phyloP scores from a whole-genome alignment of 169 alveolate genomes.

The Sarcocystis neurona region DNA sequence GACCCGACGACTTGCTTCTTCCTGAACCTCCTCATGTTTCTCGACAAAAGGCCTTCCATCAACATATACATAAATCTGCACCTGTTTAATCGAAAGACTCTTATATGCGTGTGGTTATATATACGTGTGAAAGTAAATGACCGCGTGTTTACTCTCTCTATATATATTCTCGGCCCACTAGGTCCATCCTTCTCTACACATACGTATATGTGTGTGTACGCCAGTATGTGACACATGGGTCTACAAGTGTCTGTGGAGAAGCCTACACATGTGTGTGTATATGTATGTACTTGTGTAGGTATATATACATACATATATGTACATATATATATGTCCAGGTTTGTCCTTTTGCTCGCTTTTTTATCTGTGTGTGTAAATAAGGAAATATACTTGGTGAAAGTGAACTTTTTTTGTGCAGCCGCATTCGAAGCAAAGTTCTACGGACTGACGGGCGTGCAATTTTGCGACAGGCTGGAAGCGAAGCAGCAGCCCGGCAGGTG shows the following conservation, averaged over 20 bases:
- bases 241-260: neutral
- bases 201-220: neutral
- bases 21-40: too few relatives aligned
- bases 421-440: constrained; percentile 59
- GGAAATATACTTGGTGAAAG: too few relatives aligned
- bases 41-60: too few relatives aligned
- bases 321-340: neutral
- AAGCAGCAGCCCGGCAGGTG: constrained; percentile 67
- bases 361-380: neutral
- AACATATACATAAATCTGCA: too few relatives aligned
- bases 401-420: neutral
- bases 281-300: neutral
- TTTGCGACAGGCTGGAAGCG: constrained; percentile 47
- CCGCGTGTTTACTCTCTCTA: neutral
- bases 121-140: neutral
- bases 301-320: neutral
- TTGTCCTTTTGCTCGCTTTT: neutral
- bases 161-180: too few relatives aligned
- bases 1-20: too few relatives aligned
- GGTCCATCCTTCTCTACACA: neutral
- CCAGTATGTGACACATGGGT: neutral
- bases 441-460: constrained; percentile 58
- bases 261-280: neutral
- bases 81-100: too few relatives aligned
- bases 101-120: too few relatives aligned